phyloP scores from a whole-genome alignment of 345 rosid genomes.

The Sonneratia caseolaris region DNA sequence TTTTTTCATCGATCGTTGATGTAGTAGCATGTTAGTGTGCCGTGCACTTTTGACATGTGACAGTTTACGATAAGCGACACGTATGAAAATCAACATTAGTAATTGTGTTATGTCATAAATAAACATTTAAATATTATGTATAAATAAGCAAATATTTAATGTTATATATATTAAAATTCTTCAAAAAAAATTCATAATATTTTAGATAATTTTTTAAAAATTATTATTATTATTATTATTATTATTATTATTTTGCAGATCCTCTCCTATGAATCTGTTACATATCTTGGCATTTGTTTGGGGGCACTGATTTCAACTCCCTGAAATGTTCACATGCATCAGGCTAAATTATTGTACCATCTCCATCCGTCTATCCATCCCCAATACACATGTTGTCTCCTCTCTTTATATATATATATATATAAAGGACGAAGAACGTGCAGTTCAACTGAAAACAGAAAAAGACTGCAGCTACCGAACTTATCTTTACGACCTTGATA shows the following conservation, averaged over 20 bases:
- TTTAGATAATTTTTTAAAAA: no score
- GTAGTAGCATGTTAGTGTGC: no score
- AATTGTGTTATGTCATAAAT: no score
- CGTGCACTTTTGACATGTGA: no score
- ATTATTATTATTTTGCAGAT: neutral
- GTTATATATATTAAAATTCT: no score
- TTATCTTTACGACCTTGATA: neutral
- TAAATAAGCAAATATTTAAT: no score
- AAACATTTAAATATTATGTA: no score
- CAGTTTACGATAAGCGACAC: no score
- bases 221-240: neutral
- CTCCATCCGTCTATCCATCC: neutral
- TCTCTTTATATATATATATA: neutral
- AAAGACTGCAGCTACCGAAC: neutral
- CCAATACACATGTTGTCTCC: neutral
- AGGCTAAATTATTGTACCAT: neutral
- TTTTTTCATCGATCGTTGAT: no score
- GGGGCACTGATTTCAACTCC: neutral
- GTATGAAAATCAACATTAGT: no score
- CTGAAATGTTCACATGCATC: slow-evolving; percentile 1
- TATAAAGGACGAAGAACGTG: neutral
- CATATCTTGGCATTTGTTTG: neutral
- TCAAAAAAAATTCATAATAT: no score
- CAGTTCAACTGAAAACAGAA: slow-evolving; percentile 1
- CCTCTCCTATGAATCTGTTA: neutral